These are phyloP conservation scores for Phylloporus sp. DNA, from an alignment of 768 basidiomycete species.

Conservation along the genomic window DNA sequence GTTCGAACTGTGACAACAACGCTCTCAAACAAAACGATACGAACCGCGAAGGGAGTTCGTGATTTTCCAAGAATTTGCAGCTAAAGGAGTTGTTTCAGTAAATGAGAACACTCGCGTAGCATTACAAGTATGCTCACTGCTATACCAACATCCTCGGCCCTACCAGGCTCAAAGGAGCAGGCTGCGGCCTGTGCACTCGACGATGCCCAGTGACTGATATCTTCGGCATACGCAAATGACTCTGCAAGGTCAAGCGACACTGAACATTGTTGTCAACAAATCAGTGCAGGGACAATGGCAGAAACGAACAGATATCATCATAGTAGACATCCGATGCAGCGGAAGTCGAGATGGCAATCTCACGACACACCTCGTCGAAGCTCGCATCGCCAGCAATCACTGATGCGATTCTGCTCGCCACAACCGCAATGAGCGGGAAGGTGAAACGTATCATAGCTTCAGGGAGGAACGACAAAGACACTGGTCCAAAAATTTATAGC, in stretches of 20 bases:
- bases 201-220: constrained; percentile 49
- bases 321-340: constrained; percentile 44
- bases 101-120: neutral
- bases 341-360: constrained; percentile 21
- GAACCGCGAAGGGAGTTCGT: constrained; percentile 29
- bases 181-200: constrained; percentile 44
- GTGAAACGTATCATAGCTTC: neutral
- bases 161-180: constrained; percentile 60
- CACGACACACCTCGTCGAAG: neutral
- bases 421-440: neutral
- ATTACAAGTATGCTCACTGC: constrained; percentile 34
- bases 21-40: neutral
- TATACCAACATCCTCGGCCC: constrained; percentile 43
- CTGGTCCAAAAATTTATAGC: neutral
- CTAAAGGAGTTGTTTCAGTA: neutral
- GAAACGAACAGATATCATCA: constrained; percentile 36
- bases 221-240: constrained; percentile 44
- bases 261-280: neutral
- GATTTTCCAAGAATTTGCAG: constrained; percentile 38
- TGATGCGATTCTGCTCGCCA: neutral
- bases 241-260: constrained; percentile 10
- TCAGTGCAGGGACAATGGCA: neutral
- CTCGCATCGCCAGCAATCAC: neutral
- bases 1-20: too few species aligned
- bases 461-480: neutral